phyloP scores from a whole-genome alignment of 202 grass and related monocot species.

The Panicum hallii region DNA sequence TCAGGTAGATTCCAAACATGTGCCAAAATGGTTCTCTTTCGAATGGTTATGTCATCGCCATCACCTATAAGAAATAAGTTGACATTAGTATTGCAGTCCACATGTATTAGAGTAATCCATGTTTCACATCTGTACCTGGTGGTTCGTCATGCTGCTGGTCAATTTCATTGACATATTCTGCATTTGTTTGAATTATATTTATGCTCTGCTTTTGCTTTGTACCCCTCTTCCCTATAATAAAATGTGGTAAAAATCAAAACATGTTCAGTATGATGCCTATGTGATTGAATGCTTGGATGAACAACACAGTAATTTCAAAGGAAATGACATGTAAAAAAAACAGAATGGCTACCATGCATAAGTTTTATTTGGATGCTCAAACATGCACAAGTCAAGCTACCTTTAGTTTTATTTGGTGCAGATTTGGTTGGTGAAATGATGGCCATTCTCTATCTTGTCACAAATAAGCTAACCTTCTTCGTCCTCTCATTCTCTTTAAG shows the following conservation, averaged over 20 bases:
- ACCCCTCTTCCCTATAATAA: neutral
- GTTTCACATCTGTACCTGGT: neutral
- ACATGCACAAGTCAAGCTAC: too few relatives aligned
- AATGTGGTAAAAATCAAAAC: neutral
- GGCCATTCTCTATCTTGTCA: neutral
- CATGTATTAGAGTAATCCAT: neutral
- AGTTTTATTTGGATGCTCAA: too few relatives aligned
- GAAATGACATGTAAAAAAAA: too few relatives aligned
- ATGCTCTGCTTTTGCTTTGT: neutral
- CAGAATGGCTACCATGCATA: too few relatives aligned
- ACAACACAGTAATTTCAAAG: too few relatives aligned
- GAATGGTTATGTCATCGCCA: neutral
- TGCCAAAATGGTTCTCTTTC: neutral
- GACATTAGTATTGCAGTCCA: too few relatives aligned
- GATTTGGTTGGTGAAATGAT: neutral
- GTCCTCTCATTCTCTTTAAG: neutral
- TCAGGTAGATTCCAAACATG: neutral
- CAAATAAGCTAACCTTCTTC: neutral
- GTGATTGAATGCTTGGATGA: too few relatives aligned
- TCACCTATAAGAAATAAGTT: neutral
- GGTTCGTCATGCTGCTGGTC: neutral
- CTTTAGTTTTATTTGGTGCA: too few relatives aligned
- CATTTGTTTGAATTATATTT: neutral
- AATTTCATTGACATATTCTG: neutral
- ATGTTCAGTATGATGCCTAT: too few relatives aligned